These are phyloP conservation scores for Lathyrus aphaca DNA, from an alignment of 306 rosid species.

Conservation along the genomic window DNA sequence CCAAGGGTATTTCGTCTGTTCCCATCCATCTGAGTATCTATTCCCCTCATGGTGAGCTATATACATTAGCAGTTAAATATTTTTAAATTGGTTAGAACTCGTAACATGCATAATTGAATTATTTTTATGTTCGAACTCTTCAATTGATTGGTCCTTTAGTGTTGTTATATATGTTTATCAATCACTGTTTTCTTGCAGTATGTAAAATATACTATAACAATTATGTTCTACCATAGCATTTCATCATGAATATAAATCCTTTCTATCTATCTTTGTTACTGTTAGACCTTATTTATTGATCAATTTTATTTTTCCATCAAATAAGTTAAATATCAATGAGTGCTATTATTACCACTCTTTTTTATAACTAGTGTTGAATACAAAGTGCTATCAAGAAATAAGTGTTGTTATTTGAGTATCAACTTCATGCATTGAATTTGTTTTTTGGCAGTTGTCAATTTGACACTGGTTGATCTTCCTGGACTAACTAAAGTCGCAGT, in stretches of 20 bases:
- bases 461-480: constrained; percentile 97
- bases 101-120: constrained; percentile 53
- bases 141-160: not conserved
- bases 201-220: constrained; percentile 15
- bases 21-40: constrained; percentile 96
- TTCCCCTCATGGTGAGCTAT: constrained; percentile 86
- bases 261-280: constrained; percentile 11
- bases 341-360: not conserved
- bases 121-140: constrained; percentile 41
- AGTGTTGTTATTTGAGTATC: constrained; percentile 23
- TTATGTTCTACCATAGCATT: not conserved
- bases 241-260: not conserved
- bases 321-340: not conserved
- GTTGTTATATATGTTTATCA: constrained; percentile 6
- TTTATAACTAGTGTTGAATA: constrained; percentile 25
- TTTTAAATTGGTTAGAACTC: constrained; percentile 40
- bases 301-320: constrained; percentile 25
- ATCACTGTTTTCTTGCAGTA: constrained; percentile 13
- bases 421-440: constrained; percentile 38
- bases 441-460: constrained; percentile 87
- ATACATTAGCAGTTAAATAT: constrained; percentile 22
- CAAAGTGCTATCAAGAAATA: not conserved
- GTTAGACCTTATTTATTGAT: constrained; percentile 2
- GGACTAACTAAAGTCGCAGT: constrained; percentile 98
- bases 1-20: constrained; percentile 82